Evolutionary conservation across 805 yeast genomes (phyloP), one percentile per base, ranked within the genome.

Genomic region (Alloascoidea hylecoeti): DNA sequence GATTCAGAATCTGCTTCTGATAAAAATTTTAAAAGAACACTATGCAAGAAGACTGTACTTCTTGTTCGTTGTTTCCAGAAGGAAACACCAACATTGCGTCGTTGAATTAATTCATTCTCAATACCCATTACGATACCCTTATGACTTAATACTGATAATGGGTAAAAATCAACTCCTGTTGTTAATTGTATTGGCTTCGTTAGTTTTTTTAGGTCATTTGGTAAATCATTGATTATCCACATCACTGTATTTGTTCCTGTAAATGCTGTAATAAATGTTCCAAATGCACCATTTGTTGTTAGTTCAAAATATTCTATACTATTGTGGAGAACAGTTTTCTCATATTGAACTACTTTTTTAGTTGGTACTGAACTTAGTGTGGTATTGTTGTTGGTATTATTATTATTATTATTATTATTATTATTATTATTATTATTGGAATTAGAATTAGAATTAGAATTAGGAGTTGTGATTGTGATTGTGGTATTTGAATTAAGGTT

Each of bases 71-170:
- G 3, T 37, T 16, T 35, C 30, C 39, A 16, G 6, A 18, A 16
- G 5, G 18, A 33, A 16, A 16, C 30, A n/a, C 48, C 34, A 16
- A 52, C 55, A 14, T 56, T 58, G 9, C 50, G 45, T 33, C 64
- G 48, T 12, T 48, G 46, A 12, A 58, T 47, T 6, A 58, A 46
- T 39, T 68, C 72, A 5, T 68, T 51, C 39, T 70, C 75, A n/a
- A 69, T 49, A 3, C 75, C 72, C 38, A 67, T 56, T 4, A 70
- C 52, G 37, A 68, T 53, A 23, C 73, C 75, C 40, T 70, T 67
- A 27, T 57, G 60, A n/a, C 57, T 44, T 27, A 68, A 53, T 23
- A 66, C 54, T 3, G 70, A 63, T 16, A 71, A 50, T 0, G 78
- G 78, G 46, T 70, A 71, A n/a, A 67, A 57, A 18, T 64, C 68